These are phyloP conservation scores for Russula brevipes DNA, from an alignment of 768 basidiomycete genomes.

Conservation along the genomic window DNA sequence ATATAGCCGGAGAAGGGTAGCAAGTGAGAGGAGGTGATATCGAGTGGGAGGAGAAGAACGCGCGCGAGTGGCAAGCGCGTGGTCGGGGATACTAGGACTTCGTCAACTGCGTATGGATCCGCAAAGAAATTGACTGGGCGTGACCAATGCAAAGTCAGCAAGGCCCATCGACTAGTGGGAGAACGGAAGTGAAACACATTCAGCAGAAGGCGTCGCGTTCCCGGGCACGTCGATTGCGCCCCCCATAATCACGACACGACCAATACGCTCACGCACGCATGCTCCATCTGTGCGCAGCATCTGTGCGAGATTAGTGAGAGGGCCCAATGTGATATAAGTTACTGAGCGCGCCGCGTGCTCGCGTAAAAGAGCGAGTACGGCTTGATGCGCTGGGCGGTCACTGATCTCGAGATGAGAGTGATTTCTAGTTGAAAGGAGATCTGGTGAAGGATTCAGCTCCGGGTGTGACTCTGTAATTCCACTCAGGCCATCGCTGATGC, in stretches of 20 bases:
- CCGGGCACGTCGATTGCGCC: slow-evolving; percentile 89
- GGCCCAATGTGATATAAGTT: slow-evolving; percentile 70
- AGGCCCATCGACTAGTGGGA: background rate
- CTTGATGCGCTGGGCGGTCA: slow-evolving; percentile 45
- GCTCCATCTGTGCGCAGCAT: slow-evolving; percentile 52
- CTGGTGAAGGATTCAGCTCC: slow-evolving; percentile 44
- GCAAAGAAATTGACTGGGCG: slow-evolving; percentile 76
- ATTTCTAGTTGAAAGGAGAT: slow-evolving; percentile 24
- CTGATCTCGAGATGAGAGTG: slow-evolving; percentile 47
- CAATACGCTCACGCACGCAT: slow-evolving; percentile 53
- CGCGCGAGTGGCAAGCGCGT: slow-evolving; percentile 57
- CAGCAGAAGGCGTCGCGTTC: slow-evolving; percentile 74
- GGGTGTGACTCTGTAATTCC: slow-evolving; percentile 59
- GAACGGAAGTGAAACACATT: slow-evolving; percentile 48
- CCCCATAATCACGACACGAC: slow-evolving; percentile 87
- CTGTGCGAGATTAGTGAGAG: slow-evolving; percentile 74
- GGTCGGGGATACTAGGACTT: slow-evolving; percentile 48
- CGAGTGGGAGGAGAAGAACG: slow-evolving; percentile 68
- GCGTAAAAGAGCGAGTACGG: slow-evolving; percentile 51
- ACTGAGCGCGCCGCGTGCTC: slow-evolving; percentile 47
- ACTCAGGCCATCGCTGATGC: slow-evolving; percentile 60
- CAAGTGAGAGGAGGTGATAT: slow-evolving; percentile 77
- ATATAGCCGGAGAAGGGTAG: slow-evolving; percentile 66
- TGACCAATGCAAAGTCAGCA: background rate
- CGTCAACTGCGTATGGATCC: slow-evolving; percentile 78